Evolutionary conservation across 176 grass and related monocot species (phyloP).

Genomic region (Oryza australiensis): DNA sequence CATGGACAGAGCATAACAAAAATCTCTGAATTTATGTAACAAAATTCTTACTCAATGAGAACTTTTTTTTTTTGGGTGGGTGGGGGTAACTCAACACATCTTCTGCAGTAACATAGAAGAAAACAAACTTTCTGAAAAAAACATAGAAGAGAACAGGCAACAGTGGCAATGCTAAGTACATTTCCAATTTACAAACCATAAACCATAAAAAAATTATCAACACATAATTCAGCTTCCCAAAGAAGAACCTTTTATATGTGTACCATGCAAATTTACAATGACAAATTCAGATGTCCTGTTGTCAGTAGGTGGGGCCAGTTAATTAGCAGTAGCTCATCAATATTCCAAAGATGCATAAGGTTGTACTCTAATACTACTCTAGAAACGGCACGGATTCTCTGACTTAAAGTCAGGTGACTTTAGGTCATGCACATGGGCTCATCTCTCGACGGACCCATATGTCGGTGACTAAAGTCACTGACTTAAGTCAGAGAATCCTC

Average conservation of each 20-base stretch:
- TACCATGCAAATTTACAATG: neutral
- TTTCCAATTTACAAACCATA: neutral
- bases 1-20: neutral
- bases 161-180: neutral
- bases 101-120: neutral
- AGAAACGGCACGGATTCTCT: too few species aligned
- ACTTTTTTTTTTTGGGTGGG: neutral
- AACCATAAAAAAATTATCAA: neutral
- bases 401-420: too few species aligned
- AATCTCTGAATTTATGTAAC: neutral
- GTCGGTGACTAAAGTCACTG: too few species aligned
- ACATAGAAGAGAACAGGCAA: conserved; percentile 1
- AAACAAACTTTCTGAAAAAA: too few species aligned
- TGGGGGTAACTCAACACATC: neutral
- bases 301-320: conserved; percentile 3
- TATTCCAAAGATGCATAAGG: conserved; percentile 17
- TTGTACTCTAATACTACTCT: too few species aligned
- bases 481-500: too few species aligned
- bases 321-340: conserved; percentile 21
- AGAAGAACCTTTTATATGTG: neutral
- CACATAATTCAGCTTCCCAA: conserved; percentile 1
- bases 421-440: too few species aligned
- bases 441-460: too few species aligned
- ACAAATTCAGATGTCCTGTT: conserved; percentile 8
- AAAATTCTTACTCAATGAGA: neutral